A percentile compares a stretch with the other conserved stretches of the same genome.
Conservation (phyloP, 208 protist genomes). For the Acanthamoeba healyi region DNA sequence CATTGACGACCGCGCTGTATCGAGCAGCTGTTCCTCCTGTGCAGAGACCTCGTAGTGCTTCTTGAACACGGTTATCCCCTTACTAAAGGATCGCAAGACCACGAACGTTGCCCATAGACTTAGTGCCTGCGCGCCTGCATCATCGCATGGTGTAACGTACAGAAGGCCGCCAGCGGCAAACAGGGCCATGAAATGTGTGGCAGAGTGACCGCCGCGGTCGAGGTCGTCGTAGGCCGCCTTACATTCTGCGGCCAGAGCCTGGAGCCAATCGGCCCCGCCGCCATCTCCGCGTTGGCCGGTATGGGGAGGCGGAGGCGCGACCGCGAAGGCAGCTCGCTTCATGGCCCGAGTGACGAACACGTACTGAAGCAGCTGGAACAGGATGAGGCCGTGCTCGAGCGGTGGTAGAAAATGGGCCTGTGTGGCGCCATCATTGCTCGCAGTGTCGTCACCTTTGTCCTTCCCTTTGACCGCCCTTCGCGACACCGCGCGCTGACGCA, state of each 20-base stretch:
- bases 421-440: too few species aligned
- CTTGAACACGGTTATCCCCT: conserved; percentile 1
- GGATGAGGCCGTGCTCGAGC: background rate
- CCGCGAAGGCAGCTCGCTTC: background rate
- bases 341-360: conserved; percentile 25
- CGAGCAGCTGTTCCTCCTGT: conserved; percentile 3
- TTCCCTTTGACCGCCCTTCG: background rate
- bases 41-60: background rate
- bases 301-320: background rate
- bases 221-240: background rate
- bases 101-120: background rate
- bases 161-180: conserved; percentile 38
- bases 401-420: background rate
- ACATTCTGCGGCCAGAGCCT: background rate
- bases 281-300: too few species aligned
- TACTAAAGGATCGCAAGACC: background rate
- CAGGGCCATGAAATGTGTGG: conserved; percentile 13
- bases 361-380: conserved; percentile 6
- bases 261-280: background rate
- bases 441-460: background rate
- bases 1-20: background rate
- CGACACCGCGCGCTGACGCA: background rate
- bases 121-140: too few species aligned
- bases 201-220: background rate
- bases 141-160: background rate